A percentile compares a stretch with the other conserved stretches of the same genome.
phyloP scores from a whole-genome alignment of 2,329 filamentous ascomycete genomes.

The Dactylonectria estremocensis region DNA sequence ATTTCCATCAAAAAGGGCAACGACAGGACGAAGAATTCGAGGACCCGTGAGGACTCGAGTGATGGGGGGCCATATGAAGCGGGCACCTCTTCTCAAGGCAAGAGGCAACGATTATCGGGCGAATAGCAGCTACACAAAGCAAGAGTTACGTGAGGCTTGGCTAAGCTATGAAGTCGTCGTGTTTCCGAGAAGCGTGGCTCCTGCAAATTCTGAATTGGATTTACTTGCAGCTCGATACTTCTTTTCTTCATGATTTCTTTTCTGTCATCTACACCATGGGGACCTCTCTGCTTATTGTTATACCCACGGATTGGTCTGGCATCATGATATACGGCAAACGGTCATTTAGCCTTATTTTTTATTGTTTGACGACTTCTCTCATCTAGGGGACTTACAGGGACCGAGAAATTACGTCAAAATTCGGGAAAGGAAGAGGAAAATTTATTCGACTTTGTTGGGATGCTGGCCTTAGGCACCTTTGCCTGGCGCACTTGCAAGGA shows the following conservation, averaged over 20 bases:
- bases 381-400: not conserved
- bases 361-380: constrained; percentile 4
- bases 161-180: constrained; percentile 18
- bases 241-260: constrained; percentile 5
- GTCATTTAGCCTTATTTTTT: not conserved
- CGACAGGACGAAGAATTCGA: constrained; percentile 66
- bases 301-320: constrained; percentile 36
- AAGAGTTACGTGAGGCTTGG: constrained; percentile 37
- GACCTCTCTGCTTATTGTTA: constrained; percentile 26
- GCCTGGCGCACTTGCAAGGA: not conserved
- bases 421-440: not conserved
- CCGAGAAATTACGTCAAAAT: too few relatives aligned
- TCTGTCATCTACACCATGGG: constrained; percentile 6
- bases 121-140: constrained; percentile 31
- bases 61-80: constrained; percentile 60
- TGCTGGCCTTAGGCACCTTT: not conserved
- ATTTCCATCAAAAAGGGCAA: constrained; percentile 92
- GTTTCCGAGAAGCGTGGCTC: constrained; percentile 31
- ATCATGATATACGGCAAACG: constrained; percentile 23
- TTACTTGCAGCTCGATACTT: not conserved
- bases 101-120: constrained; percentile 41
- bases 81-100: constrained; percentile 39
- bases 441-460: not conserved
- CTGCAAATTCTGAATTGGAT: constrained; percentile 16
- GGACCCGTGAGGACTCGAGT: constrained; percentile 60